Evolutionary conservation across 257 asterid genomes (phyloP).

Genomic region (Salvia splendens): DNA sequence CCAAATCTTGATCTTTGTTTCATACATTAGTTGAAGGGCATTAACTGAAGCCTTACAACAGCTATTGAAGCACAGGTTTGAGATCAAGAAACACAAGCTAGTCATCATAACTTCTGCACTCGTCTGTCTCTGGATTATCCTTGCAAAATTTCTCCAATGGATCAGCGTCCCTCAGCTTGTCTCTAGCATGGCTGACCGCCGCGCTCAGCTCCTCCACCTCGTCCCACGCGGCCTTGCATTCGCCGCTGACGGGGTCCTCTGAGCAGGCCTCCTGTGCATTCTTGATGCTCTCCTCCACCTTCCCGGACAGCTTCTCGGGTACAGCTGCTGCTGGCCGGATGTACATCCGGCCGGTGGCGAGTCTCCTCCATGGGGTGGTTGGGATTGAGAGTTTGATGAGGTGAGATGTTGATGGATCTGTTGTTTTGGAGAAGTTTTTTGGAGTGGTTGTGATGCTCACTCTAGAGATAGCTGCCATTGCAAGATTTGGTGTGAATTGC

Average conservation of each 20-base stretch:
- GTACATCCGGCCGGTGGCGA: slow-evolving; percentile 17
- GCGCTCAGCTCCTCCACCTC: slow-evolving; percentile 99
- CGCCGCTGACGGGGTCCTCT: slow-evolving; percentile 68
- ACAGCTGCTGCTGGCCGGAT: slow-evolving; percentile 48
- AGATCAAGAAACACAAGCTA: slow-evolving; percentile 26
- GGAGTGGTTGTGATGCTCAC: slow-evolving; percentile 53
- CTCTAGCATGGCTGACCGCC: slow-evolving; percentile 87
- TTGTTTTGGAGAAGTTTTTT: slow-evolving; percentile 38
- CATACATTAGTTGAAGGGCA: background rate
- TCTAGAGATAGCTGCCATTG: slow-evolving; percentile 70
- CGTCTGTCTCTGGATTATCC: slow-evolving; percentile 94
- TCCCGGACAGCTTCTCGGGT: slow-evolving; percentile 64
- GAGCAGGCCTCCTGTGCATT: slow-evolving; percentile 69
- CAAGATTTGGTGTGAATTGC: slow-evolving; percentile 52
- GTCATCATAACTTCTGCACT: slow-evolving; percentile 84
- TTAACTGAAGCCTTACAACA: background rate
- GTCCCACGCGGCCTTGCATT: slow-evolving; percentile 98
- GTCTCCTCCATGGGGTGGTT: slow-evolving; percentile 52
- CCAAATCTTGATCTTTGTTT: slow-evolving; percentile 9
- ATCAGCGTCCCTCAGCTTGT: slow-evolving; percentile 62
- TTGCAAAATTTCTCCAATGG: slow-evolving; percentile 79
- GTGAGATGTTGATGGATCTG: slow-evolving; percentile 38
- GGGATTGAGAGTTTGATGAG: slow-evolving; percentile 29
- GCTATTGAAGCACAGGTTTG: slow-evolving; percentile 21
- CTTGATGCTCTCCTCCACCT: slow-evolving; percentile 88